Evolutionary conservation across 1,284 basidiomycete genomes (phyloP).

Genomic region (Cryptococcus jaspeensis): DNA sequence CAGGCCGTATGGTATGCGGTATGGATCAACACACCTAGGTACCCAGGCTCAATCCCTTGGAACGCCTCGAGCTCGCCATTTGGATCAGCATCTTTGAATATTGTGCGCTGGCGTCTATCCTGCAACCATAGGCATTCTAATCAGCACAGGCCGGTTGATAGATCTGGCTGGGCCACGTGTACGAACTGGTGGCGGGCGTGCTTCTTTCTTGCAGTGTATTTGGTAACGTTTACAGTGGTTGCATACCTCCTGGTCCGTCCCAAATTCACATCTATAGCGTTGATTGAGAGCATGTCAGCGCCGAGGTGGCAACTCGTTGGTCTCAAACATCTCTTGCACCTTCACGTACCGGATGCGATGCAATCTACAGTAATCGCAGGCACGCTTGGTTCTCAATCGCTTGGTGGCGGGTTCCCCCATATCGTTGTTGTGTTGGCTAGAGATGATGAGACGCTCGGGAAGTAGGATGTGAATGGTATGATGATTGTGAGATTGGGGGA

Average conservation of each 20-base stretch:
- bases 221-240: not conserved
- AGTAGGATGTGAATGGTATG: not conserved
- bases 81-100: not conserved
- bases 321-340: too few species aligned
- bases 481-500: not conserved
- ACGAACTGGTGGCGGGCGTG: not conserved
- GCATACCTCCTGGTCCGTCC: not conserved
- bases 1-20: too few species aligned
- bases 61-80: not conserved
- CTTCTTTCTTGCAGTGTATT: not conserved
- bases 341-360: not conserved
- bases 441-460: not conserved
- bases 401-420: not conserved
- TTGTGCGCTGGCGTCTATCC: not conserved
- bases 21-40: not conserved
- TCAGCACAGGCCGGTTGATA: not conserved
- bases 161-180: not conserved
- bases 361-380: not conserved
- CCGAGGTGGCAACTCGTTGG: too few species aligned
- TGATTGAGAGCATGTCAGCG: not conserved
- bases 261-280: not conserved
- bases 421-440: not conserved
- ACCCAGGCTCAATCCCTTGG: not conserved
- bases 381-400: not conserved
- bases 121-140: not conserved